phyloP scores from a whole-genome alignment of 305 asterid genomes.

The Salvia sclarea region DNA sequence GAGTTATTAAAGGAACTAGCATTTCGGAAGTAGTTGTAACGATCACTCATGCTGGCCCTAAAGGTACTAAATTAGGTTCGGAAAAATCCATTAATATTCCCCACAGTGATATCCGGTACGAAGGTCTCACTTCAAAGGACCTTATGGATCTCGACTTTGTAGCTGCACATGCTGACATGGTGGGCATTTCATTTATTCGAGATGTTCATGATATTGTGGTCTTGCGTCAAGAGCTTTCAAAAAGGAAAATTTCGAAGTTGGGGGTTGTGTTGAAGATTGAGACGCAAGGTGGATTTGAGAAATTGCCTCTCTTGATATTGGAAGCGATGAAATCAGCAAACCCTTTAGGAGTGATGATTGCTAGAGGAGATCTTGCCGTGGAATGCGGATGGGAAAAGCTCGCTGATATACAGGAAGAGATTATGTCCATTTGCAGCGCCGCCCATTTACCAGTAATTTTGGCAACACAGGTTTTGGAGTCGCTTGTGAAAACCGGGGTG shows the following conservation, averaged over 20 bases:
- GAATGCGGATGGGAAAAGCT: slow-evolving; percentile 84
- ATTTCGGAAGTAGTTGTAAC: slow-evolving; percentile 65
- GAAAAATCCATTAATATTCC: slow-evolving; percentile 80
- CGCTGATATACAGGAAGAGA: slow-evolving; percentile 65
- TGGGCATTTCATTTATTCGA: slow-evolving; percentile 66
- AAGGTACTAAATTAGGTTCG: slow-evolving; percentile 68
- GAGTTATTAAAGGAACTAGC: slow-evolving; percentile 63
- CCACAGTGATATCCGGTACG: slow-evolving; percentile 60
- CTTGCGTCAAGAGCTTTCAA: slow-evolving; percentile 61
- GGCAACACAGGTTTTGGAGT: slow-evolving; percentile 75
- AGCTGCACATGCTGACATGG: slow-evolving; percentile 70
- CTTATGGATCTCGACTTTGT: slow-evolving; percentile 70
- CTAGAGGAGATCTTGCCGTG: slow-evolving; percentile 84
- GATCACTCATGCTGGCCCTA: slow-evolving; percentile 65
- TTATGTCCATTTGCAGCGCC: slow-evolving; percentile 56
- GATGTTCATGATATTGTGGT: slow-evolving; percentile 54
- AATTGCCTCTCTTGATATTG: slow-evolving; percentile 53
- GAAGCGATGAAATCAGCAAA: slow-evolving; percentile 69
- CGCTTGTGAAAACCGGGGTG: slow-evolving; percentile 64
- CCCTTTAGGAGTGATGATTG: slow-evolving; percentile 73
- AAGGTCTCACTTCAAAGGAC: slow-evolving; percentile 77
- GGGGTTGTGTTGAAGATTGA: slow-evolving; percentile 70
- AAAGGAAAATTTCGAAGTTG: slow-evolving; percentile 47
- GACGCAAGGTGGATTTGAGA: slow-evolving; percentile 68
- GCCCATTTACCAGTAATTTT: slow-evolving; percentile 70